Base-by-base conservation (phyloP, 192 early-diverging fungal genomes). In the Helicostylum pulchrum region DNA sequence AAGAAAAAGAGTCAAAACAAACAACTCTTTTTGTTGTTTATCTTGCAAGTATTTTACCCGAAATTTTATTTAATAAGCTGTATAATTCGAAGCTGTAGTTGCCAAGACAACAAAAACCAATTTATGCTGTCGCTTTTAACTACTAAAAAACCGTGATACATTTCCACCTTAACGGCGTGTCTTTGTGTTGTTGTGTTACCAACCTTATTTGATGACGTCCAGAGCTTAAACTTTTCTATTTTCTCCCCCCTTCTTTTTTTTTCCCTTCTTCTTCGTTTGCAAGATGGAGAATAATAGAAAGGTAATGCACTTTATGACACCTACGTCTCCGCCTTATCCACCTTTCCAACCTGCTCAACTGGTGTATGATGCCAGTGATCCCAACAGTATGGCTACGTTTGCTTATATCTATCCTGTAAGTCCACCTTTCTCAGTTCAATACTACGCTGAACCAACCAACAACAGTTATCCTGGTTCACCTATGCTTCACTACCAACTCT, bases 401-500 rank as follows among this genome's bases (percentile, higher is more conserved):
- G 44, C 70, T 12, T 78, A 75, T 49, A 65, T 68, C 39, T 74
- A 74, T 48, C 72, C 73, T 36, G 57, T 78, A 42, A 71, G 71
- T 43, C 77, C 77, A 3, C 75, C 73, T 26, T 77, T 74, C 70
- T 62, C 73, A 5, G 53, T 73, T 31, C 73, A 78, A 49, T 77
- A 68, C n/a, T 80, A 80, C 61, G 44, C 68, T 8, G 78, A 77
- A 12, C 68, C 58, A 30, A 53, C 63, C 34, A 59, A 58, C 34
- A 59, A 58, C 23, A 72, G 65, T n/a, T 71, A 70, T 42, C 74
- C 65, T 9, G 78, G 78, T 19, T 72, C 75, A n/a, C 78, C 78
- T 8, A 61, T 71, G 7, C 62, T 80, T 42, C 71, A 77, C 26
- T 26, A 26, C 26, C 26, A 26, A 26, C 26, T 26, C 0, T 26